Conservation (phyloP, 1,139 yeast genomes). For the Yamadazyma jaroonii region DNA sequence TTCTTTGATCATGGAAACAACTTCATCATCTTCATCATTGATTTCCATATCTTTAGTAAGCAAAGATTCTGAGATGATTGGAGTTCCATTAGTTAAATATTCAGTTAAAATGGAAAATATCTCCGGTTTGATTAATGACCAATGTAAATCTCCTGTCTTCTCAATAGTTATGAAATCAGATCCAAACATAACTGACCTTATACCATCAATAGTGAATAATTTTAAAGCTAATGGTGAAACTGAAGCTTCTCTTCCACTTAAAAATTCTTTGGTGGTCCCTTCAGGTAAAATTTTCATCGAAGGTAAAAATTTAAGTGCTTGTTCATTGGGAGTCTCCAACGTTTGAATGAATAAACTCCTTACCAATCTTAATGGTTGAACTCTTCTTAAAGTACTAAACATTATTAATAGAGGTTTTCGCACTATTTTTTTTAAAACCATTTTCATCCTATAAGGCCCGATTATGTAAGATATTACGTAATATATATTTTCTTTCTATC, state of each 20-base stretch:
- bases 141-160: slow-evolving; percentile 52
- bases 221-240: slow-evolving; percentile 55
- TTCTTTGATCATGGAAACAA: slow-evolving; percentile 89
- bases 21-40: slow-evolving; percentile 67
- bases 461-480: too few relatives aligned
- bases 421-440: background rate
- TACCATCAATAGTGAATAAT: slow-evolving; percentile 50
- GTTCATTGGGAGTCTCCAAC: slow-evolving; percentile 45
- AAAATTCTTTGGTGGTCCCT: slow-evolving; percentile 51
- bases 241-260: slow-evolving; percentile 55
- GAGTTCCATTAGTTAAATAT: slow-evolving; percentile 73
- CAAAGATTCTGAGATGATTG: slow-evolving; percentile 42
- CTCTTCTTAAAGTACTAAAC: background rate
- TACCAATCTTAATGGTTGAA: background rate
- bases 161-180: slow-evolving; percentile 80
- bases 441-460: too few relatives aligned
- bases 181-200: slow-evolving; percentile 53
- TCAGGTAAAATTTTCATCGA: slow-evolving; percentile 41
- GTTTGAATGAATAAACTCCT: slow-evolving; percentile 36
- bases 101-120: slow-evolving; percentile 84
- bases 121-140: slow-evolving; percentile 87
- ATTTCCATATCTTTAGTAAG: slow-evolving; percentile 37
- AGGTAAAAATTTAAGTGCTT: slow-evolving; percentile 46
- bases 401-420: background rate
- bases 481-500: too few relatives aligned